These are phyloP conservation scores for Trichomonascus vanleenenianus DNA, from an alignment of 805 yeast genomes.

Conservation along the genomic window DNA sequence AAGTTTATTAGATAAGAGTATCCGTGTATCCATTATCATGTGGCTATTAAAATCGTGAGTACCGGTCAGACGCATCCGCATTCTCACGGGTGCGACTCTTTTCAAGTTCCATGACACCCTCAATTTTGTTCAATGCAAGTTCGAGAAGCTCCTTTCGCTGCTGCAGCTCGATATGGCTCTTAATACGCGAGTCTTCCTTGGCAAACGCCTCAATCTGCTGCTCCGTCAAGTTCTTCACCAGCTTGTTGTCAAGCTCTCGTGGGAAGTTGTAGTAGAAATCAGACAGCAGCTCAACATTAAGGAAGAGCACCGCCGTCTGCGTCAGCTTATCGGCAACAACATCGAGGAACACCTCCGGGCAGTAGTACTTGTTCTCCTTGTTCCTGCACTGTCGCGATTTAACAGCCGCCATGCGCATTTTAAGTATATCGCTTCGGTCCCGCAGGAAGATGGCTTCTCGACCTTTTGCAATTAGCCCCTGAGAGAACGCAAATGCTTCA, in stretches of 20 bases:
- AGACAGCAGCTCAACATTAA: slow-evolving; percentile 87
- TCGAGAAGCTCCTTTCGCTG: slow-evolving; percentile 86
- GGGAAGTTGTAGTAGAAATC: slow-evolving; percentile 97
- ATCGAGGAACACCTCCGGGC: slow-evolving; percentile 92
- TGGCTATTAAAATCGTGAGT: background rate
- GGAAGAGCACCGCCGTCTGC: slow-evolving; percentile 83
- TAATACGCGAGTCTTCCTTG: slow-evolving; percentile 86
- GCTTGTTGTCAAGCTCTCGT: slow-evolving; percentile 74
- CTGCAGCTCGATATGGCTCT: slow-evolving; percentile 86
- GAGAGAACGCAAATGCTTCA: slow-evolving; percentile 81
- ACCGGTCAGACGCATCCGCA: background rate
- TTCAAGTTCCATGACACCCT: slow-evolving; percentile 67
- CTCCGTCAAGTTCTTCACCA: slow-evolving; percentile 52
- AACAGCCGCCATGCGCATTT: slow-evolving; percentile 68
- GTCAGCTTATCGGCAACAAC: slow-evolving; percentile 89
- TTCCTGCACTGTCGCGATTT: slow-evolving; percentile 67
- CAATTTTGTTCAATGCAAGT: slow-evolving; percentile 76
- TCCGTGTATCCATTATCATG: background rate
- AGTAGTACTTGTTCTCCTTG: slow-evolving; percentile 75
- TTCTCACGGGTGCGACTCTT: slow-evolving; percentile 19
- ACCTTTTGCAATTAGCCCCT: slow-evolving; percentile 67
- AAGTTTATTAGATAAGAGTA: background rate
- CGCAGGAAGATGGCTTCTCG: slow-evolving; percentile 72
- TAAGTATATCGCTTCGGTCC: slow-evolving; percentile 62
- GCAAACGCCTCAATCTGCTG: slow-evolving; percentile 87